These are phyloP conservation scores for Juglanconis juglandina DNA, from an alignment of 2,329 filamentous ascomycete species.

Conservation along the genomic window DNA sequence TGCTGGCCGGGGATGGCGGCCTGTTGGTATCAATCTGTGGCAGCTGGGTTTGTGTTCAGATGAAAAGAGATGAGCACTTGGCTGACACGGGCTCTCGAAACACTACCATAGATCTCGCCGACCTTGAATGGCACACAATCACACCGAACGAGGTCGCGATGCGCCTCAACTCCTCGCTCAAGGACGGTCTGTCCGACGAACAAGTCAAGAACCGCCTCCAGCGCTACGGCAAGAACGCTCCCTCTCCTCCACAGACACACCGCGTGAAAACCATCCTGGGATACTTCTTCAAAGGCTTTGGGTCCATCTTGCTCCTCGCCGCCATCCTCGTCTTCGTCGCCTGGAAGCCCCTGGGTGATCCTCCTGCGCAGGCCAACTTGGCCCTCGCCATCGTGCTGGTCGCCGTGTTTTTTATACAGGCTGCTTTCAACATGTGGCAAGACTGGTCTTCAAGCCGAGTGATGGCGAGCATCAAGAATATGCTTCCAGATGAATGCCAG, in stretches of 20 bases:
- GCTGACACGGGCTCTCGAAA: constrained; percentile 17
- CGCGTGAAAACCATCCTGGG: constrained; percentile 55
- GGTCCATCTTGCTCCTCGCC: constrained; percentile 65
- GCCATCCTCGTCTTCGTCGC: constrained; percentile 71
- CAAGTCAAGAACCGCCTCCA: constrained; percentile 52
- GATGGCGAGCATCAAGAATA: constrained; percentile 75
- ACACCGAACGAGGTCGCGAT: constrained; percentile 54
- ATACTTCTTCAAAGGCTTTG: constrained; percentile 78
- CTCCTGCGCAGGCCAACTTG: constrained; percentile 65
- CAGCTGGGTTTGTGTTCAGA: no score
- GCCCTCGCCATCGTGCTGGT: constrained; percentile 71
- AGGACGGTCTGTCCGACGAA: constrained; percentile 57
- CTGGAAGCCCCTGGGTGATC: constrained; percentile 71
- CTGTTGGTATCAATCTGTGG: no score
- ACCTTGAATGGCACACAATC: constrained; percentile 66
- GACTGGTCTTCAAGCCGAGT: constrained; percentile 75
- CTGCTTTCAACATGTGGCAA: constrained; percentile 66
- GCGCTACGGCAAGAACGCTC: constrained; percentile 65
- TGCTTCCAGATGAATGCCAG: constrained; percentile 72
- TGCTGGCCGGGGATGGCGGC: background rate
- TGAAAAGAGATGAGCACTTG: background rate
- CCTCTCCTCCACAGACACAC: constrained; percentile 62
- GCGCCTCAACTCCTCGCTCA: constrained; percentile 54
- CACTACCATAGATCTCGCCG: constrained; percentile 49
- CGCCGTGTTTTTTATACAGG: constrained; percentile 67